Percentiles rank a stretch among this genome's conserved stretches.
Conservation (phyloP, 371 early-diverging fungal species). For the Apophysomyces trapeziformis region DNA sequence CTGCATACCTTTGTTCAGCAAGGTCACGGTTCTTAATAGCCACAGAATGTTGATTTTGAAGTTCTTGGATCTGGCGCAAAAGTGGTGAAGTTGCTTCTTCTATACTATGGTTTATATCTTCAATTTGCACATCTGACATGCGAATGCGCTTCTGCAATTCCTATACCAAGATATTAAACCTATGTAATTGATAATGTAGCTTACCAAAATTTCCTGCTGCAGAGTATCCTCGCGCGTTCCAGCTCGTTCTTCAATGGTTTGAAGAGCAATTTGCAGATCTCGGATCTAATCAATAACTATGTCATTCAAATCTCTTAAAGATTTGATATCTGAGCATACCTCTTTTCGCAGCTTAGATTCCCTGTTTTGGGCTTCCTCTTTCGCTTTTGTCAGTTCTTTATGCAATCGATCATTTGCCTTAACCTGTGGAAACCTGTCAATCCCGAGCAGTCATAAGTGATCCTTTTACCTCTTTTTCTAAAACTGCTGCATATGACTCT, state of each 20-base stretch:
- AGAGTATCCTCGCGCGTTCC: constrained; percentile 67
- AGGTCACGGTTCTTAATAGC: constrained; percentile 69
- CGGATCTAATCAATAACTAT: constrained; percentile 37
- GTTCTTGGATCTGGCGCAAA: constrained; percentile 68
- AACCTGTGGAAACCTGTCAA: constrained; percentile 11
- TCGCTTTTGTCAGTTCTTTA: constrained; percentile 53
- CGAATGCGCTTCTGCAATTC: constrained; percentile 64
- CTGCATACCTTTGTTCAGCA: constrained; percentile 56
- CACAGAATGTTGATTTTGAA: constrained; percentile 67
- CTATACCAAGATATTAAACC: constrained; percentile 18
- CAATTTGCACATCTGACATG: constrained; percentile 61
- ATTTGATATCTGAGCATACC: constrained; percentile 19
- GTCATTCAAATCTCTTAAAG: not conserved
- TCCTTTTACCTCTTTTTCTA: constrained; percentile 57
- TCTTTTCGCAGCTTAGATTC: constrained; percentile 54
- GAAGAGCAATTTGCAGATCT: constrained; percentile 64
- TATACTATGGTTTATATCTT: constrained; percentile 57
- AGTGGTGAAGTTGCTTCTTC: constrained; percentile 67
- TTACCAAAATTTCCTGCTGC: constrained; percentile 58
- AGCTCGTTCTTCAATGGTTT: constrained; percentile 63
- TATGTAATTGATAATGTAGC: constrained; percentile 1
- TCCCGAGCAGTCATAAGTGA: not conserved
- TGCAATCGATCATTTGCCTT: constrained; percentile 54
- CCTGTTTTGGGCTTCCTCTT: constrained; percentile 34
- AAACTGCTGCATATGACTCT: constrained; percentile 55